Evolutionary conservation across 768 basidiomycete genomes (phyloP), one percentile per base, ranked within the genome.

Genomic region (Russula ochroleuca): DNA sequence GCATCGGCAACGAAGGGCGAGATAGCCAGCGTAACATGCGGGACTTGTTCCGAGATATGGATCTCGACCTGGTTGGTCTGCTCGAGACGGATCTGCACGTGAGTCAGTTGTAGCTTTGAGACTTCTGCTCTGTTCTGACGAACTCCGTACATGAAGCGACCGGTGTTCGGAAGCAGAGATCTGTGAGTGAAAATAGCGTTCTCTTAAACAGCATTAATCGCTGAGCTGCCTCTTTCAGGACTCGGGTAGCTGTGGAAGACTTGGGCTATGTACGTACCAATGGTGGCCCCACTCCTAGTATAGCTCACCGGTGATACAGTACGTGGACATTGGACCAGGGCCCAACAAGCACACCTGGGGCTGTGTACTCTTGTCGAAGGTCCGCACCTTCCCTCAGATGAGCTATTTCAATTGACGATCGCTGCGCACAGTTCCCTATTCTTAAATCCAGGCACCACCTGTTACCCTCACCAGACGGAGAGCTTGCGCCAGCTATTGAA

Each of bases 291-390:
- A 17, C 10, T 31, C 43, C 53, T 13, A 10, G 41, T 11, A 59
- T 63, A 25, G 51, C 50, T 41, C 35, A 63, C 63, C 11, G 40
- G 33, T 57, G 28, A 15, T 11, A 8, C 67, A 94, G 90, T 85
- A 94, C 71, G 88, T 92, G 5, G 94, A 96, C 70, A 78, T 93
- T 15, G 94, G 94, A 2, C 94, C 93, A 4, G 91, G 91, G 45
- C 92, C 92, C 2, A 89, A 91, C 70, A 78, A 85, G 56, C 92
- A 95, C 70, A 95, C 93, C 0, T 95, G 93, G 93, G 93, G 93
- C 53, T 88, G 88, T 31, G 85, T 80, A 6, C 77, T 95, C 2
- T 76, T 95, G 2, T 91, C 90, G 4, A 93, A 94, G 78, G 90
- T 83, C 67, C 43, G 70, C 62, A 47, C 21, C 25, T 41, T 21